Evolutionary conservation across 2,329 filamentous ascomycete genomes (phyloP).

Genomic region (Neonectria sp.): DNA sequence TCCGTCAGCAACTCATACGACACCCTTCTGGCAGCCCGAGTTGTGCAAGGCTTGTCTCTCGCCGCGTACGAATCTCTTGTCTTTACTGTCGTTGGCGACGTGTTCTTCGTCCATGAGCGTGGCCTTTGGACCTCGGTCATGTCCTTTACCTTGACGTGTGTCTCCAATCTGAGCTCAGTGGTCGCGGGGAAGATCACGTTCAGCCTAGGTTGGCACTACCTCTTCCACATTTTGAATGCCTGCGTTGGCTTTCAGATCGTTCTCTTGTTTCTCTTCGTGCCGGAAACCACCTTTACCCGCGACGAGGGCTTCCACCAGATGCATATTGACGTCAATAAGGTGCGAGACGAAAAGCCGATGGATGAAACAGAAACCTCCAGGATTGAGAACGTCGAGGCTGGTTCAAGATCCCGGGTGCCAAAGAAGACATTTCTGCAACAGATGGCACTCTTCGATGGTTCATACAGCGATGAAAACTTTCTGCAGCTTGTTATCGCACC

Average conservation of each 20-base stretch:
- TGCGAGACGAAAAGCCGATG: no score
- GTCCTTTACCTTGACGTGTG: not conserved
- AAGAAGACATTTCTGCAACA: slow-evolving; percentile 16
- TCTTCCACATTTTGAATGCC: slow-evolving; percentile 7
- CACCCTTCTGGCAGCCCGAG: slow-evolving; percentile 16
- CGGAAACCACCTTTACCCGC: slow-evolving; percentile 23
- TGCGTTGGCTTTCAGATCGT: slow-evolving; percentile 17
- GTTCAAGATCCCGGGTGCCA: not conserved
- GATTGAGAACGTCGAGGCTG: not conserved
- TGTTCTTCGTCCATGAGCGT: slow-evolving; percentile 32
- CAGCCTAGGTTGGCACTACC: slow-evolving; percentile 1
- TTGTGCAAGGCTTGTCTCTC: slow-evolving; percentile 20
- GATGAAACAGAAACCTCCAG: not conserved
- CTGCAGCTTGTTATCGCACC: slow-evolving; percentile 23
- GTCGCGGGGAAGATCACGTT: slow-evolving; percentile 11
- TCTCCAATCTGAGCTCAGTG: slow-evolving; percentile 19
- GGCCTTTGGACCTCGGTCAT: slow-evolving; percentile 12
- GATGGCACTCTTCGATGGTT: slow-evolving; percentile 21
- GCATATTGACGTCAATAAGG: not conserved
- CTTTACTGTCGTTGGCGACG: slow-evolving; percentile 17
- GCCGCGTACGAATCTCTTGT: slow-evolving; percentile 30
- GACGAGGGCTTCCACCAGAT: not conserved
- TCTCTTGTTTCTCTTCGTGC: slow-evolving; percentile 18
- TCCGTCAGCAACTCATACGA: slow-evolving; percentile 7
- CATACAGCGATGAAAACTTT: slow-evolving; percentile 16